Conservation (phyloP, 768 basidiomycete genomes). For the Leccinellum rugosiceps region DNA sequence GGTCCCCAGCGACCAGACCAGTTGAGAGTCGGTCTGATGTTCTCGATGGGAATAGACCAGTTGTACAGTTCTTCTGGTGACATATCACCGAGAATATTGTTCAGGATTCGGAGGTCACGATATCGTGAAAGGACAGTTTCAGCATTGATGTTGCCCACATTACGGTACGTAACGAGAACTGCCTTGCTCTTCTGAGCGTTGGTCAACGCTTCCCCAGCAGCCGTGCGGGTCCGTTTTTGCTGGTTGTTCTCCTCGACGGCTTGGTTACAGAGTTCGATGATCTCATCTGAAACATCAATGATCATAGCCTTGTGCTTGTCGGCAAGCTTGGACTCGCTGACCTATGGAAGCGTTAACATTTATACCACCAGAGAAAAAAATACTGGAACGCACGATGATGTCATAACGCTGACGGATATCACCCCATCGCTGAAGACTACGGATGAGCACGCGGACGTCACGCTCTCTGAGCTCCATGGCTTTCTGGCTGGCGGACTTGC, state of each 20-base stretch:
- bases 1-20: conserved; percentile 97
- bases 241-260: conserved; percentile 84
- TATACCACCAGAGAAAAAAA: background rate
- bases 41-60: conserved; percentile 90
- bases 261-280: conserved; percentile 78
- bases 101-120: conserved; percentile 85
- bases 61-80: conserved; percentile 63
- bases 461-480: conserved; percentile 97
- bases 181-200: conserved; percentile 97
- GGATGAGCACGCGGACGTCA: conserved; percentile 91
- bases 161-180: conserved; percentile 85
- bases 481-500: conserved; percentile 91
- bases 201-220: conserved; percentile 83
- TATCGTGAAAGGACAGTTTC: conserved; percentile 91
- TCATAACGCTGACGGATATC: conserved; percentile 95
- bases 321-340: conserved; percentile 82
- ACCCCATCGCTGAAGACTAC: conserved; percentile 96
- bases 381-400: conserved; percentile 66
- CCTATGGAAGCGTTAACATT: conserved; percentile 43
- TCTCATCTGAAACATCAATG: conserved; percentile 87
- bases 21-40: conserved; percentile 89
- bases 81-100: conserved; percentile 69
- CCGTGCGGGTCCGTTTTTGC: conserved; percentile 70
- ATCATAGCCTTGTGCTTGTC: conserved; percentile 95
- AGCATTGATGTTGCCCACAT: conserved; percentile 93